Evolutionary conservation across 2,329 filamentous ascomycete species (phyloP).

Genomic region (Botrytis medusae): DNA sequence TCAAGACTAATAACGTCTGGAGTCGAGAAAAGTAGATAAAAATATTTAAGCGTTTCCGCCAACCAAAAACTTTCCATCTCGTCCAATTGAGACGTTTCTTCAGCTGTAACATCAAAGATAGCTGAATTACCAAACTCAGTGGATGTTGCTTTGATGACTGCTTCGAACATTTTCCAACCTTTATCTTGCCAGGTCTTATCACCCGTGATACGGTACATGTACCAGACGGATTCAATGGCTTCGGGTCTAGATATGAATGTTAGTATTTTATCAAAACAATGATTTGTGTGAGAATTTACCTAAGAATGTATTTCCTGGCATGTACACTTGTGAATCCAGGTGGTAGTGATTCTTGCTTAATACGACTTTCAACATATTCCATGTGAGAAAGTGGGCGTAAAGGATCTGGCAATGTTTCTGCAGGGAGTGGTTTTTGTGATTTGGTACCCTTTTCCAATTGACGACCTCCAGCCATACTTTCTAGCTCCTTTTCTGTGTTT

Average conservation of each 20-base stretch:
- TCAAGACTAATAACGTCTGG: slow-evolving; percentile 63
- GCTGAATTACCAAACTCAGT: slow-evolving; percentile 69
- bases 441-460: slow-evolving; percentile 21
- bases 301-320: slow-evolving; percentile 57
- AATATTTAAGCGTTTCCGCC: slow-evolving; percentile 90
- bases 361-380: slow-evolving; percentile 51
- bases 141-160: slow-evolving; percentile 64
- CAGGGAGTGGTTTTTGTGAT: slow-evolving; percentile 16
- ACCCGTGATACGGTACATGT: slow-evolving; percentile 87
- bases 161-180: slow-evolving; percentile 82
- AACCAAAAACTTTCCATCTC: slow-evolving; percentile 89
- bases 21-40: slow-evolving; percentile 76
- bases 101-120: slow-evolving; percentile 60
- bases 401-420: slow-evolving; percentile 28
- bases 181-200: slow-evolving; percentile 73
- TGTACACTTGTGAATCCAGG: slow-evolving; percentile 52
- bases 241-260: slow-evolving; percentile 47
- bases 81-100: slow-evolving; percentile 49
- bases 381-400: slow-evolving; percentile 47
- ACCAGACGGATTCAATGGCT: slow-evolving; percentile 85
- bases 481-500: slow-evolving; percentile 30
- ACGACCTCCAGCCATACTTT: slow-evolving; percentile 25
- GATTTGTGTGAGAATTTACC: slow-evolving; percentile 46
- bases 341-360: slow-evolving; percentile 49
- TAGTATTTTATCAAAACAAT: slow-evolving; percentile 14